Base-by-base conservation (phyloP, 352 stramenopile genomes). In the Phytophthora sansomeana region DNA sequence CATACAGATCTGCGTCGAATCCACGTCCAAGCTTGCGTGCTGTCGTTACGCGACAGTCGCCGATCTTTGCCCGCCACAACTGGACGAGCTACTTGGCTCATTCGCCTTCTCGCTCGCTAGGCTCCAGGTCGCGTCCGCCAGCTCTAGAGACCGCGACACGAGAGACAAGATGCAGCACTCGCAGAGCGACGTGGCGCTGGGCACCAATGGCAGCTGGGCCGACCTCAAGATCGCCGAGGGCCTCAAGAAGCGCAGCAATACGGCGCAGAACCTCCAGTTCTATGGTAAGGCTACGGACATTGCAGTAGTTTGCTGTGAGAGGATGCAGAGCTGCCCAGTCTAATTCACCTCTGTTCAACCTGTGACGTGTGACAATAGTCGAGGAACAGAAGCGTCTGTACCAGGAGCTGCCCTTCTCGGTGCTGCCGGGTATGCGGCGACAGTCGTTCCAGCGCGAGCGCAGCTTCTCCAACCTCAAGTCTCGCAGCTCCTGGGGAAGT, bases 161-260 rank as follows among this genome's bases (percentile, higher is more conserved):
- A 13, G 7, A 38, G 46, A 58, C 28, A 63, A 35, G 24, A 91
- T 92, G 77, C 78, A 89, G 72, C 83, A 89, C 62, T 89, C 81
- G 48, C 81, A 87, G 67, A 90, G 81, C 52, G 83, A 90, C 47
- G 77, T 90, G 26, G 77, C 81, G 59, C 69, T 92, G 29, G 81
- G 83, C 58, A 87, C 77, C 26, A 84, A 83, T 59, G 81, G 83
- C 52, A 83, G 72, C 38, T 90, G 81, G 81, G 78, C 83, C 43
- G 79, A 90, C 58, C 66, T 92, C 50, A 90, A 92, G 64, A 50
- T 78, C 54, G 79, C 81, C 9, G 83, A 92, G 50, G 78, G 83
- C 14, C 77, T 92, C 53, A 88, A 87, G 64, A 90, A 90, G 75
- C 83, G 83, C 67, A 88, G 81, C 56, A 92, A 90, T 58, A 92